Conservation (phyloP, 495 filamentous ascomycete species). For the Talaromyces liani region DNA sequence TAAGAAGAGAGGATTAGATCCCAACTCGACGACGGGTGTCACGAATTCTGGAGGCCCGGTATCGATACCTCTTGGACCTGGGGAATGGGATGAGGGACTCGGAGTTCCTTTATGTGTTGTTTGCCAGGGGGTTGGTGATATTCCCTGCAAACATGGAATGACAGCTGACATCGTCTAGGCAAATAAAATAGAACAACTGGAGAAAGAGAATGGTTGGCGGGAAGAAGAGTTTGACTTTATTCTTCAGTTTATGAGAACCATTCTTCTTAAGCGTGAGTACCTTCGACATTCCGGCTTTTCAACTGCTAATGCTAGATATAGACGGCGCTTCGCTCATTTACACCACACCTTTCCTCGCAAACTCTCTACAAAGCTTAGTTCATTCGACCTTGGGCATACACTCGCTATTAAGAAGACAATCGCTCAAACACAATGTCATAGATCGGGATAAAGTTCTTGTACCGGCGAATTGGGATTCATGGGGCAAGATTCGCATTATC, state of each 20-base stretch:
- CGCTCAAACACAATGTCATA: constrained; percentile 89
- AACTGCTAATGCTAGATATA: constrained; percentile 21
- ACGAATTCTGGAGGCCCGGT: constrained; percentile 45
- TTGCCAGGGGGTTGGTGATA: constrained; percentile 70
- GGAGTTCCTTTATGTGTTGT: constrained; percentile 88
- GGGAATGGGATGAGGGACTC: constrained; percentile 89
- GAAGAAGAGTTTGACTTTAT: constrained; percentile 93
- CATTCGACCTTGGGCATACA: constrained; percentile 86
- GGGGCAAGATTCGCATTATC: constrained; percentile 92
- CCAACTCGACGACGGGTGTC: constrained; percentile 35
- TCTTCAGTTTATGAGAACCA: constrained; percentile 77
- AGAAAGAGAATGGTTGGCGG: constrained; percentile 83
- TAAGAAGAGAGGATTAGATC: constrained; percentile 38
- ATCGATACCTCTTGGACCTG: constrained; percentile 72
- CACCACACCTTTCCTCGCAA: constrained; percentile 71
- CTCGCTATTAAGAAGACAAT: constrained; percentile 74
- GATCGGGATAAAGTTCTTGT: constrained; percentile 92
- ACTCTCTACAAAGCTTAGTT: constrained; percentile 72
- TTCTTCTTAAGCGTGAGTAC: constrained; percentile 72
- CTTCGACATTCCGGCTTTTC: not conserved
- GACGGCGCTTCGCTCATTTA: constrained; percentile 90
- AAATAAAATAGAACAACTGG: constrained; percentile 79
- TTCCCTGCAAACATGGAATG: no score
- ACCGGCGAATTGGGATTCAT: constrained; percentile 96
- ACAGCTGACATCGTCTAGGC: constrained; percentile 43